Conservation (phyloP, 306 rosid genomes). For the Heteromeles arbutifolia region DNA sequence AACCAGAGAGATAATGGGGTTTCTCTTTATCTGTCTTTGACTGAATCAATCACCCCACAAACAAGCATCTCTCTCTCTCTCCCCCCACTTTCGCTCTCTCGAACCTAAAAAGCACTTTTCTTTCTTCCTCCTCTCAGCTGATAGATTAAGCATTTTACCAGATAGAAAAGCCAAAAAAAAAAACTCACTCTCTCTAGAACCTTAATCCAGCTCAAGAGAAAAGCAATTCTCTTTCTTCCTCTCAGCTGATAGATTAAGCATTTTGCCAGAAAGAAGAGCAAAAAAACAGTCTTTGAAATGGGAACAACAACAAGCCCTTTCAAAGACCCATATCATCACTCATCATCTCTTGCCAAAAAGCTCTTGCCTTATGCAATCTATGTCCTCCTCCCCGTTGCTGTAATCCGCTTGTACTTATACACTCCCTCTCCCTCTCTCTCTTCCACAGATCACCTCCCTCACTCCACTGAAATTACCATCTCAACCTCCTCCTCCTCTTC, state of each 20-base stretch:
- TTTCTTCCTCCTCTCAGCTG: conserved; percentile 1
- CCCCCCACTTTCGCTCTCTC: background rate
- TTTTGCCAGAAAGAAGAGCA: background rate
- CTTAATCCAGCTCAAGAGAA: background rate
- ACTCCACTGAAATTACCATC: conserved; percentile 18
- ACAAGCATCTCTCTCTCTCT: background rate
- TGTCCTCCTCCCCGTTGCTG: conserved; percentile 56
- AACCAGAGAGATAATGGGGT: conserved; percentile 14
- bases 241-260: background rate
- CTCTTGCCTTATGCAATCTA: conserved; percentile 52
- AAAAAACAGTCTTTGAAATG: conserved; percentile 27
- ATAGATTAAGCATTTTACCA: background rate
- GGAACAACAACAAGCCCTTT: conserved; percentile 25
- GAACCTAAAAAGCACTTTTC: background rate
- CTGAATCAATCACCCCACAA: conserved; percentile 9
- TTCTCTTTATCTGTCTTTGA: background rate
- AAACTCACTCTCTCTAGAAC: background rate
- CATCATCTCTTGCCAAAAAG: conserved; percentile 26
- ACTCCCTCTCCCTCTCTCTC: conserved; percentile 38
- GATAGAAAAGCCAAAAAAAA: background rate
- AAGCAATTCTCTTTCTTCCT: background rate
- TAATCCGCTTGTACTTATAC: conserved; percentile 54
- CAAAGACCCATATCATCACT: conserved; percentile 35
- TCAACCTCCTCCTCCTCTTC: conserved; percentile 11
- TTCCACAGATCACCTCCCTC: conserved; percentile 31